Evolutionary conservation across 805 yeast genomes (phyloP).

Genomic region (Maudiozyma saulgeensis): DNA sequence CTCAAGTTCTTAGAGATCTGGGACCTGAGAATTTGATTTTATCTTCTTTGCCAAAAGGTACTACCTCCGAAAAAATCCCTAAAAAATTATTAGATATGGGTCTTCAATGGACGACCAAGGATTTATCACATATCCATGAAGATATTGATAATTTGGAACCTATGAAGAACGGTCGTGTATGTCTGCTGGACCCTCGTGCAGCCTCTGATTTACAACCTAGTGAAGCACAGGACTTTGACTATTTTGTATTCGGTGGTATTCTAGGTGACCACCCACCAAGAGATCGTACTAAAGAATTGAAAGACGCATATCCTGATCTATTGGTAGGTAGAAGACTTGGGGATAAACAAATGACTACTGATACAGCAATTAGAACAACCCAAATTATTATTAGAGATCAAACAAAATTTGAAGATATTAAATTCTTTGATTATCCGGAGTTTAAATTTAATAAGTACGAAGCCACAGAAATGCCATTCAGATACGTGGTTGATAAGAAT

Average conservation of each 20-base stretch:
- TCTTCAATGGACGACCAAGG: slow-evolving; percentile 74
- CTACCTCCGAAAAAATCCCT: slow-evolving; percentile 60
- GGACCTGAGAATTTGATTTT: slow-evolving; percentile 67
- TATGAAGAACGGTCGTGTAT: slow-evolving; percentile 42
- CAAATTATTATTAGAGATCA: slow-evolving; percentile 61
- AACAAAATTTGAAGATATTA: slow-evolving; percentile 56
- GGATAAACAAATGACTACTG: slow-evolving; percentile 90
- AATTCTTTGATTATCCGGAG: slow-evolving; percentile 89
- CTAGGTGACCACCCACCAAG: slow-evolving; percentile 87
- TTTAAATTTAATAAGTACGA: slow-evolving; percentile 80
- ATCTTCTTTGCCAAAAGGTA: slow-evolving; percentile 61
- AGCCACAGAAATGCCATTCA: slow-evolving; percentile 95
- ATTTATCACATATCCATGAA: slow-evolving; percentile 40
- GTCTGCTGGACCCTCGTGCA: slow-evolving; percentile 87
- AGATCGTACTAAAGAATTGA: slow-evolving; percentile 85
- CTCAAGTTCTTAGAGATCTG: slow-evolving; percentile 72
- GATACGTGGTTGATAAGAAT: slow-evolving; percentile 58
- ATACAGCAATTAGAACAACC: slow-evolving; percentile 91
- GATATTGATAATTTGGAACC: slow-evolving; percentile 38
- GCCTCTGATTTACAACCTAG: slow-evolving; percentile 58
- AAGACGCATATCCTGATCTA: slow-evolving; percentile 56
- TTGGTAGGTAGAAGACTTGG: slow-evolving; percentile 84
- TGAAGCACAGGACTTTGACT: slow-evolving; percentile 62
- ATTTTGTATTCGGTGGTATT: slow-evolving; percentile 93
- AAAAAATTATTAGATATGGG: slow-evolving; percentile 46